Evolutionary conservation across 2,329 filamentous ascomycete genomes (phyloP), one percentile per base, ranked within the genome.

Genomic region (Fusarium sp.): DNA sequence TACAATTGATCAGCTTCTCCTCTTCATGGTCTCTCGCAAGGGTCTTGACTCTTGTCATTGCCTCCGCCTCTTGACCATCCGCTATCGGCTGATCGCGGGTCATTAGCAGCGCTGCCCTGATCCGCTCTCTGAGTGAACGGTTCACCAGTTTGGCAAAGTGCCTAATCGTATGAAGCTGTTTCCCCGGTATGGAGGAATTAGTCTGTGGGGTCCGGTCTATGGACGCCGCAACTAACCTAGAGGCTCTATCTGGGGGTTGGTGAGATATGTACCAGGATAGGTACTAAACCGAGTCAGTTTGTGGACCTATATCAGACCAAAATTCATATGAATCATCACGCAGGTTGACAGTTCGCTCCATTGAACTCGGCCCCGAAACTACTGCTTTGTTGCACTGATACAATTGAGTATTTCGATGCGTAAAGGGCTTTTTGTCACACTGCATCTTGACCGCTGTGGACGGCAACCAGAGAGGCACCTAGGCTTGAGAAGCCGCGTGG

Each of bases 191-290:
- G 47, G 57, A 64, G 57, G 56, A 58, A 68, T 55, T 64, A 56
- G 67, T 65, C 65, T 75, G 75, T 61, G 75, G 75, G 75, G 75
- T 74, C 66, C 61, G 58, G 63, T 69, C 70, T 49, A 73, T 67
- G 56, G 61, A 63, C 57, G 36, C 65, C 65, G 42, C 51, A 55
- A 60, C 49, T 44, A 31, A 31, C 28, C 10, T 31, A 69, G 47
- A 33, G 47, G 51, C 39, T 67, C 31, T 58, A 70, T 73, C 52
- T 60, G 47, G 52, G 44, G 55, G 35, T 48, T 31, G 45, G 28
- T 47, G 48, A 66, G 62, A 54, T 70, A 33, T 33, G 33, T 33
- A 33, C 33, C 33, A 33, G 33, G 33, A 33, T 33, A 33, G 33
- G 33, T 13, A 73, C 59, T 71, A 69, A 66, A 63, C 67, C 65